These are phyloP conservation scores for Suillus subalutaceus DNA, from an alignment of 768 basidiomycete genomes.

Conservation along the genomic window DNA sequence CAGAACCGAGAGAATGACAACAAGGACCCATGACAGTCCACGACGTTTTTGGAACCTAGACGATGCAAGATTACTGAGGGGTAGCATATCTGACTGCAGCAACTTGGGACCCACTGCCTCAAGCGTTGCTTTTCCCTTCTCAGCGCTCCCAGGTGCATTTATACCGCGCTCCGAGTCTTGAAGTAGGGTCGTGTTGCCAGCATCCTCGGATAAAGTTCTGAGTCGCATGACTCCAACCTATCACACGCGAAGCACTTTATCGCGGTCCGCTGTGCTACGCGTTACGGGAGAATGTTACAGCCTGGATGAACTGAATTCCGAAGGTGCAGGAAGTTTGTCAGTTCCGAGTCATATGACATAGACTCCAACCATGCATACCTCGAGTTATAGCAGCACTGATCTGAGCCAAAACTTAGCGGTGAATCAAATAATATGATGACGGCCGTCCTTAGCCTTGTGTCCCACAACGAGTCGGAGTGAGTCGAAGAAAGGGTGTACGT, in stretches of 20 bases:
- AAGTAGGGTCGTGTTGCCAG: conserved; percentile 1
- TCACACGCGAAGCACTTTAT: conserved; percentile 1
- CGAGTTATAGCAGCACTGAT: neutral
- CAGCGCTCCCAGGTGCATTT: conserved; percentile 2
- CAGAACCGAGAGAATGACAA: conserved; percentile 19
- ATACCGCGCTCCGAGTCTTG: neutral
- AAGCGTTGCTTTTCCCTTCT: conserved; percentile 8
- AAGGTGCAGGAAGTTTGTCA: neutral
- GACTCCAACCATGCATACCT: neutral
- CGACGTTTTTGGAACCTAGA: conserved; percentile 9
- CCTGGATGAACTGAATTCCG: conserved; percentile 1
- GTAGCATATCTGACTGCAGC: conserved; percentile 9
- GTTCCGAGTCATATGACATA: neutral
- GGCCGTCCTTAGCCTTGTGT: neutral
- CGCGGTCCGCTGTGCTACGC: too few relatives aligned
- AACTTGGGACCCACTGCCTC: neutral
- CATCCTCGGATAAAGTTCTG: conserved; percentile 3
- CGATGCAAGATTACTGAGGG: neutral
- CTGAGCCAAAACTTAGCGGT: neutral
- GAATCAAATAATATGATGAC: neutral
- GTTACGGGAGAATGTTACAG: neutral
- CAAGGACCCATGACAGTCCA: conserved; percentile 19
- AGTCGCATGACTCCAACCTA: neutral
- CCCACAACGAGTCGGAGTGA: neutral
- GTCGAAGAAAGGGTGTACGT: neutral